Evolutionary conservation across 176 grass and related monocot genomes (phyloP).

Genomic region (Urochloa ruziziensis): DNA sequence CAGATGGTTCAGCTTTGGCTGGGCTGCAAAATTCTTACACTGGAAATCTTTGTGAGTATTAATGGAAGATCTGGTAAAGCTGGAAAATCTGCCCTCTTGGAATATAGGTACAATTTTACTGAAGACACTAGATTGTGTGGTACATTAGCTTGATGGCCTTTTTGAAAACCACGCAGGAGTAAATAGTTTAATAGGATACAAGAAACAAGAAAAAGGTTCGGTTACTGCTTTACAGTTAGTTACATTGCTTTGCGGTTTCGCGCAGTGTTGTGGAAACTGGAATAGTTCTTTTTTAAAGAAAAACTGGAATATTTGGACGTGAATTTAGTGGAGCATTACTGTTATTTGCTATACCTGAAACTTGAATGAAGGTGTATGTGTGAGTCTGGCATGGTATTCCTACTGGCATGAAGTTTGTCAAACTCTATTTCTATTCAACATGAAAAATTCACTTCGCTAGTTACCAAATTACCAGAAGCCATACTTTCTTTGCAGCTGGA

Average conservation of each 20-base stretch:
- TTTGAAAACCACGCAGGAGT: background rate
- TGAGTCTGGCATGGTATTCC: background rate
- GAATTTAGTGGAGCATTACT: background rate
- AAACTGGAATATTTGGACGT: background rate
- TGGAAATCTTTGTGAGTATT: background rate
- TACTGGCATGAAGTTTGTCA: background rate
- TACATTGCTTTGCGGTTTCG: background rate
- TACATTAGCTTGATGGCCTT: background rate
- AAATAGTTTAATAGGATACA: background rate
- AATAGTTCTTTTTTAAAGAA: no score
- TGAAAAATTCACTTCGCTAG: background rate
- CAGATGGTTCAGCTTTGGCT: background rate
- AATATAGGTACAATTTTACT: background rate
- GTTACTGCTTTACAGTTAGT: background rate
- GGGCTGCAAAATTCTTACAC: background rate
- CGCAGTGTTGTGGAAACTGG: background rate
- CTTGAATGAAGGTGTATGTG: background rate
- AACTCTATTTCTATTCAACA: background rate
- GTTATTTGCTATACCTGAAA: background rate
- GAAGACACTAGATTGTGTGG: background rate
- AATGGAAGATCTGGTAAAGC: background rate
- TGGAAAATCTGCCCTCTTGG: background rate
- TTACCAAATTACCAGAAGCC: background rate
- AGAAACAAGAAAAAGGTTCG: background rate
- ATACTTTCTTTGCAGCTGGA: constrained; percentile 60